Base-by-base conservation (phyloP, 2,329 filamentous ascomycete genomes). In the Cladosporium oxysporum region DNA sequence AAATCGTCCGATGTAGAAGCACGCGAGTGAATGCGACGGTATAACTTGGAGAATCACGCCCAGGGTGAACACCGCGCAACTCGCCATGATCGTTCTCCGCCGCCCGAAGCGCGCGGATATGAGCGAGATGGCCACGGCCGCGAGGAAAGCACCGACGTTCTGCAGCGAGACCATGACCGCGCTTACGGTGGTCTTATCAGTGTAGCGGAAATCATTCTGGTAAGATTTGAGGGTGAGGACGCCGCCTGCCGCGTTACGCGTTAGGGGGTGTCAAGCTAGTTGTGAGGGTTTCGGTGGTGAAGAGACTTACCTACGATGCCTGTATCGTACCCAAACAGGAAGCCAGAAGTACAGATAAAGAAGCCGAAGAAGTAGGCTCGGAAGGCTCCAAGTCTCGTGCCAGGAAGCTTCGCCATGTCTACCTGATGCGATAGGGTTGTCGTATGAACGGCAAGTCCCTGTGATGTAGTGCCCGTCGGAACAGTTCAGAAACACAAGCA, bases 101-200 rank as follows among this genome's bases (percentile, higher is more conserved):
- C 84, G 79, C 14, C 83, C 84, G 50, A 78, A 76, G n/a, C 74
- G 73, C 61, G 82, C 79, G 4, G 81, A 82, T 18, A 84, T 58
- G 0, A 81, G 81, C 75, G 80, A 83, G 58, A 83, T 78, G n/a
- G 78, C 68, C 58, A 85, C 80, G 66, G 82, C 83, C 16, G 83
- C 83, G 37, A 83, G 78, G 66, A 86, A 82, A 47, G 83, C 82
- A n/a, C 83, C 83, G 8, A 81, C 79, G 66, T 85, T 82, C 64
- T 84, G 82, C 33, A 84, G 79, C 4, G 80, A 79, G 28, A 83
- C 80, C 37, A 80, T 78, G 57, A 83, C 80, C 10, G 81, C 66
- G 55, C 41, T 66, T 53, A 73, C 69, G 47, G 69, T 74, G 6
- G 72, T 74, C 21, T 70, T 71, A 55, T 69, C 66, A 1, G 62